Evolutionary conservation across 306 rosid species (phyloP).

Genomic region (Lupinus albus): DNA sequence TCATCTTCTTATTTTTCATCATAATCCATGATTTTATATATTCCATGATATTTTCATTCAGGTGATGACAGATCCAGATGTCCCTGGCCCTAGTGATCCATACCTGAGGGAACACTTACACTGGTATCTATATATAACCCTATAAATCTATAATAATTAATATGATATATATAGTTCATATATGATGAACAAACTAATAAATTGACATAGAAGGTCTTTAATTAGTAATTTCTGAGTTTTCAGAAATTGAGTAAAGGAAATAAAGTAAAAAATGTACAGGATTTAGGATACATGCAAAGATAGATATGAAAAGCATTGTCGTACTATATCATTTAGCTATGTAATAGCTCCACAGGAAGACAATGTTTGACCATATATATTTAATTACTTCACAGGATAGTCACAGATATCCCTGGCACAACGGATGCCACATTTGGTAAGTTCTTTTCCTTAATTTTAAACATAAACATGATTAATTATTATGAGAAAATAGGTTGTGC

Average conservation of each 20-base stretch:
- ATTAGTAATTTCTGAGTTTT: too few relatives aligned
- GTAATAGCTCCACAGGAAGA: neutral
- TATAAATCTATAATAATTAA: neutral
- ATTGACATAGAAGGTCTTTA: neutral
- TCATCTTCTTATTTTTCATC: neutral
- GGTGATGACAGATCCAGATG: slow-evolving; percentile 95
- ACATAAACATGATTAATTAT: too few relatives aligned
- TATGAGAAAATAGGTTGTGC: too few relatives aligned
- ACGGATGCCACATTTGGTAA: slow-evolving; percentile 81
- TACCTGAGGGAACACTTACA: slow-evolving; percentile 85
- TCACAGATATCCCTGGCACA: slow-evolving; percentile 92
- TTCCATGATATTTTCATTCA: slow-evolving; percentile 29
- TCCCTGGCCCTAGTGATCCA: slow-evolving; percentile 98
- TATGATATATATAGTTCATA: neutral
- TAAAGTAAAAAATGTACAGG: neutral
- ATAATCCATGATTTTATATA: neutral
- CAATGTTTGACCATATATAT: neutral
- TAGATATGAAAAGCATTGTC: neutral
- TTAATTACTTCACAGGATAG: slow-evolving; percentile 60
- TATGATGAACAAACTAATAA: neutral
- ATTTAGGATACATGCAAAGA: neutral
- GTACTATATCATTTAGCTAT: neutral
- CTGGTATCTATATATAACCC: slow-evolving; percentile 51
- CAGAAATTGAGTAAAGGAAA: too few relatives aligned
- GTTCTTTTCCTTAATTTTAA: too few relatives aligned